A percentile compares a stretch with the other conserved stretches of the same genome.
These are phyloP conservation scores for Vigna nakashimae DNA, from an alignment of 306 rosid genomes.

Conservation along the genomic window DNA sequence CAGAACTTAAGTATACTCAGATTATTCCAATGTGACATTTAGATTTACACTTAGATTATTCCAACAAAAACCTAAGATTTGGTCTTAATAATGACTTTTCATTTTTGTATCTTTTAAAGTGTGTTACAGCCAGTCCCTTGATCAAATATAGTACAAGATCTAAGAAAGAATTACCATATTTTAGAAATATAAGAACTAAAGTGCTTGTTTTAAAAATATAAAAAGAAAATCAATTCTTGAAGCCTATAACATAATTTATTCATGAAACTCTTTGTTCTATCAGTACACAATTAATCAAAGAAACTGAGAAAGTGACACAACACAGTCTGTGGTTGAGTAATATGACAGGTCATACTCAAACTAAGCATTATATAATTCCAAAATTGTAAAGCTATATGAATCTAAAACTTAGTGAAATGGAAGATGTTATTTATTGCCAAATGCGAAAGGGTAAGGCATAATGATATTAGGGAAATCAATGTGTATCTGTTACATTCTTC, in stretches of 20 bases:
- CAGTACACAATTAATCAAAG: background rate
- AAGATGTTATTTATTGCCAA: background rate
- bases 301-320: constrained; percentile 9
- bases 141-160: no score
- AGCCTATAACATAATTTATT: no score
- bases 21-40: no score
- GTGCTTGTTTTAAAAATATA: no score
- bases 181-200: background rate
- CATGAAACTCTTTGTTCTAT: no score
- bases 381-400: constrained; percentile 24
- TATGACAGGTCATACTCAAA: constrained; percentile 29
- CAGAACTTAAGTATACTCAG: constrained; percentile 1
- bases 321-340: background rate
- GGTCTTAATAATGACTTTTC: no score
- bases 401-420: background rate
- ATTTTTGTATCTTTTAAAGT: background rate
- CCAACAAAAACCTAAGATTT: background rate
- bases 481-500: constrained; percentile 29
- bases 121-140: no score
- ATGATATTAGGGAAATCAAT: background rate
- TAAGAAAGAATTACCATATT: background rate
- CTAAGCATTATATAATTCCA: constrained; percentile 20
- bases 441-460: background rate
- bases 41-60: no score
- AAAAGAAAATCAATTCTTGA: no score